Evolutionary conservation across 2,329 filamentous ascomycete species (phyloP).

Genomic region (Exutisphaerella laricina): DNA sequence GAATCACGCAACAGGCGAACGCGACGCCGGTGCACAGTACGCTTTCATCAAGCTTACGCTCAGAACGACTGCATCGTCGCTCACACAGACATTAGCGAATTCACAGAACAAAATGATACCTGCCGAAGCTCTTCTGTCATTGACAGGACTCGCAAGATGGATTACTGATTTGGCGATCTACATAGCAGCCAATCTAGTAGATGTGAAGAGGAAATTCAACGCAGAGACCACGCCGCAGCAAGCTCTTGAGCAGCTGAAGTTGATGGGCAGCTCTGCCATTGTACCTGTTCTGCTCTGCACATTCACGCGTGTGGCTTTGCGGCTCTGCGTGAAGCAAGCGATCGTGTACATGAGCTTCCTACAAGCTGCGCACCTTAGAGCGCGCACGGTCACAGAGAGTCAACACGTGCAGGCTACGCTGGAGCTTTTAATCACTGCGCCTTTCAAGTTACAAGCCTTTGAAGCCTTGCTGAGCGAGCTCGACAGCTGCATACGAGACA

Average conservation of each 20-base stretch:
- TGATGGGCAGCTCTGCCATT: conserved; percentile 22
- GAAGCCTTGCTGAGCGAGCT: conserved; percentile 52
- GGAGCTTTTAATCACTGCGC: conserved; percentile 42
- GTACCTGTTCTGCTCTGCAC: conserved; percentile 62
- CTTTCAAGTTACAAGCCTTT: conserved; percentile 44
- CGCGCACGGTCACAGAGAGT: conserved; percentile 49
- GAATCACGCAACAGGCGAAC: conserved; percentile 53
- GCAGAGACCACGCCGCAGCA: conserved; percentile 8
- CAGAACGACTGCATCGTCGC: conserved; percentile 50
- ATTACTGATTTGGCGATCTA: conserved; percentile 59
- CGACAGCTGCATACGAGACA: conserved; percentile 58
- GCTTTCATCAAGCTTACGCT: conserved; percentile 70
- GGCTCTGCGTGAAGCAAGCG: conserved; percentile 61
- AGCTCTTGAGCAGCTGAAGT: conserved; percentile 20
- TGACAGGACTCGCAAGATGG: conserved; percentile 75
- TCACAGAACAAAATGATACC: conserved; percentile 13
- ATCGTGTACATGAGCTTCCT: conserved; percentile 23
- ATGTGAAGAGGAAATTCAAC: conserved; percentile 30
- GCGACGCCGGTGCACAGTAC: conserved; percentile 65
- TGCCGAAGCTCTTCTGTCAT: conserved; percentile 63
- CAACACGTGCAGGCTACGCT: conserved; percentile 50
- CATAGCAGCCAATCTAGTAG: conserved; percentile 50
- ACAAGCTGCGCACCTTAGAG: conserved; percentile 16
- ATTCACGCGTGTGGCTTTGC: conserved; percentile 66
- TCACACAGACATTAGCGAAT: conserved; percentile 23